Base-by-base conservation (phyloP, 2,329 filamentous ascomycete genomes). In the Aspergillus sp. region DNA sequence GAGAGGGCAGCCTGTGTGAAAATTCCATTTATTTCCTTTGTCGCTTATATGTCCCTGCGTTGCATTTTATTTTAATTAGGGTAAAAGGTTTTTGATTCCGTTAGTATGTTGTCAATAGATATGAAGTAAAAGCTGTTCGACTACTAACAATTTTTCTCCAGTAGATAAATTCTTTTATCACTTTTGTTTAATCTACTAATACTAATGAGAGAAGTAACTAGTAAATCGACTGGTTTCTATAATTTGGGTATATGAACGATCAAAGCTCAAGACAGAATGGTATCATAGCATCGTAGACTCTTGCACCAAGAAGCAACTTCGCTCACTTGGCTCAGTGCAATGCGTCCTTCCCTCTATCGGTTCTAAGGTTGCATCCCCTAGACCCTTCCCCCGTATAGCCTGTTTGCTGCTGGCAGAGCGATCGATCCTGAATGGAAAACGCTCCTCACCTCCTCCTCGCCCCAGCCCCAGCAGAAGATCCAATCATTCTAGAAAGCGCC, bases 401-500 rank as follows among this genome's bases (percentile, higher is more conserved):
- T 11, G 13, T 37, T 37, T 27, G 26, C 27, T 27, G 27, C 11
- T 5, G 12, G 12, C 11, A 37, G 11, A 19, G 13, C n/a, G 35
- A 19, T 37, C 12, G 12, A 19, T 11, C 12, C 11, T 27, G 44
- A 37, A 33, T 34, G 6, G 13, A 35, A 33, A 13, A 33, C 38
- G 8, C 31, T 12, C 26, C 42, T 56, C 42, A 66, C 44, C 55
- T 62, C 51, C 59, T 65, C 42, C 53, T 56, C 43, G 43, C 41
- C 11, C 51, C 52, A 41, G 40, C 42, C 19, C 51, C 59, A 37
- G 55, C 52, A 40, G 60, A 50, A 31, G 46, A 32, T 34, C 64
- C 61, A 48, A 89, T 84, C 69, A 89, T 72, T 60, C 77, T 81
- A 52, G 75, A 74, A 55, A 88, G 59, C 8, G 84, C 77, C 49